Percentiles rank a stretch among this genome's conserved stretches.
Evolutionary conservation across 2,329 filamentous ascomycete genomes (phyloP).

Genomic region (Anisogramma anomala): DNA sequence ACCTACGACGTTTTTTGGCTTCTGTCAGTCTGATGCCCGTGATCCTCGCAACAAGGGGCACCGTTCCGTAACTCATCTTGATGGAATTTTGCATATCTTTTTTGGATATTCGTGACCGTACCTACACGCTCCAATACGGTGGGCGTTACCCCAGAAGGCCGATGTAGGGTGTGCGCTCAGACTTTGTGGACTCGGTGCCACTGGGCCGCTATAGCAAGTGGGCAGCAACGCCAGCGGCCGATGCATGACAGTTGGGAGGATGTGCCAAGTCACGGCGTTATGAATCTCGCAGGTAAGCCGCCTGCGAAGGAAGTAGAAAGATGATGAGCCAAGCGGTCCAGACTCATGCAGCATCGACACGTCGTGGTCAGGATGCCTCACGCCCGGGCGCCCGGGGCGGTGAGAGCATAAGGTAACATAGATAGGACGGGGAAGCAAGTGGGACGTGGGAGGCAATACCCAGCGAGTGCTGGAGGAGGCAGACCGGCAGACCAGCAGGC

Average conservation of each 20-base stretch:
- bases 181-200: neutral
- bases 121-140: too few relatives aligned
- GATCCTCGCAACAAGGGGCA: too few relatives aligned
- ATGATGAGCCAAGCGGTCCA: conserved; percentile 30
- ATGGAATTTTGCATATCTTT: too few relatives aligned
- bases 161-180: conserved; percentile 6
- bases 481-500: too few relatives aligned
- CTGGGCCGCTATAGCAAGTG: conserved; percentile 12
- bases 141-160: conserved; percentile 11
- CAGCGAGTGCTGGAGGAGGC: too few relatives aligned
- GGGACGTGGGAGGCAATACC: conserved; percentile 1
- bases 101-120: too few relatives aligned
- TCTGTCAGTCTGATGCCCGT: too few relatives aligned
- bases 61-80: too few relatives aligned
- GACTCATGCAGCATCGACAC: conserved; percentile 23
- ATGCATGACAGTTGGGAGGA: conserved; percentile 15
- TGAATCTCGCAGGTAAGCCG: too few relatives aligned
- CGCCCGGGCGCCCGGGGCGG: too few relatives aligned
- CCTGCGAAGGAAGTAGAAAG: conserved; percentile 46
- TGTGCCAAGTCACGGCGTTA: conserved; percentile 61
- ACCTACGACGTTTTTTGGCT: too few relatives aligned
- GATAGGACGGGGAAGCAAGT: neutral
- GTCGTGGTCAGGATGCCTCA: conserved; percentile 11
- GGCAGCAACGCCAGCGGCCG: conserved; percentile 10
- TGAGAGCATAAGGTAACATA: too few relatives aligned